These are phyloP conservation scores for Teratosphaeria gauchensis DNA, from an alignment of 2,329 filamentous ascomycete species.

Conservation along the genomic window DNA sequence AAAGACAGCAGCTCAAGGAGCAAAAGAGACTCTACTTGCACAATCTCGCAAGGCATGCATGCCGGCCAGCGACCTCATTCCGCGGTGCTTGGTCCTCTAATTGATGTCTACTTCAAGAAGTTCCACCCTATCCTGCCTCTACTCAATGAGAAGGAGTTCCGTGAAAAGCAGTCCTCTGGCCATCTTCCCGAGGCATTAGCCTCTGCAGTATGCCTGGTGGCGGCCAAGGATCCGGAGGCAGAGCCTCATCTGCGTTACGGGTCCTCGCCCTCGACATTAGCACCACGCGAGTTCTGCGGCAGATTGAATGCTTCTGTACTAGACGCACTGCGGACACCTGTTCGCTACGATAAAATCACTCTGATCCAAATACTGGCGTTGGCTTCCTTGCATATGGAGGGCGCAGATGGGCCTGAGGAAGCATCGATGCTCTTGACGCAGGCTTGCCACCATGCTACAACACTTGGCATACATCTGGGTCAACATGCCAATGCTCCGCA, in stretches of 20 bases:
- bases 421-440: conserved; percentile 38
- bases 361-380: conserved; percentile 39
- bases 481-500: conserved; percentile 13
- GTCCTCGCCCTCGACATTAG: conserved; percentile 24
- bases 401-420: conserved; percentile 38
- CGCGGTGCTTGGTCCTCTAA: conserved; percentile 29
- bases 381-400: conserved; percentile 39
- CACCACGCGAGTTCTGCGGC: conserved; percentile 36
- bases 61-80: conserved; percentile 20
- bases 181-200: conserved; percentile 30
- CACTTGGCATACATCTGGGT: conserved; percentile 38
- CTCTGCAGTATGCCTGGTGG: conserved; percentile 39
- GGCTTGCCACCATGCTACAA: conserved; percentile 42
- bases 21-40: conserved; percentile 11
- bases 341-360: conserved; percentile 36
- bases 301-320: conserved; percentile 35
- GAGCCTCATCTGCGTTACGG: conserved; percentile 30
- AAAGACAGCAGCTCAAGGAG: conserved; percentile 13
- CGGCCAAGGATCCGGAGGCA: conserved; percentile 39
- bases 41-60: background rate
- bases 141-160: conserved; percentile 35
- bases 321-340: conserved; percentile 31
- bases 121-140: conserved; percentile 40
- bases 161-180: conserved; percentile 27
- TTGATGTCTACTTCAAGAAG: conserved; percentile 37